Base-by-base conservation (phyloP, 257 asterid species). In the Ilex asprella region DNA sequence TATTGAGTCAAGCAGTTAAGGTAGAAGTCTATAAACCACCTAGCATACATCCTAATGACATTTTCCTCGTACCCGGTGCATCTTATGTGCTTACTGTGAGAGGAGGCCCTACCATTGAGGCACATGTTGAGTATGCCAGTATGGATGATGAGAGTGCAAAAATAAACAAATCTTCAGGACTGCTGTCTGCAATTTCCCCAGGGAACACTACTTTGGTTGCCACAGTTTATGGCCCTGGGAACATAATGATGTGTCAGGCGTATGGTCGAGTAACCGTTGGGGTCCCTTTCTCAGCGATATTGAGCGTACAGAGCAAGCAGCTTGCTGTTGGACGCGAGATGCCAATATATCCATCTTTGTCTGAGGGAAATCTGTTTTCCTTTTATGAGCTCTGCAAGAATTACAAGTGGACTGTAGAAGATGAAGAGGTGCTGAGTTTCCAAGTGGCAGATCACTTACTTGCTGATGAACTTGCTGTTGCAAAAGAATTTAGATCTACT, bases 41-140 rank as follows among this genome's bases (percentile, higher is more conserved):
- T 57, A 84, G 71, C 60, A 57, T 91, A 47, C 77, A 82, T 70
- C 96, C 98, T 57, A 52, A 75, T 54, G 78, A 84, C 61, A 75
- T 86, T 71, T 88, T 88, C 77, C 90, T 91, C 44, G 95, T 86
- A 39, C 98, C 96, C 8, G 98, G 98, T 52, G 90, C 94, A 61
- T 86, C 95, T 27, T 88, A 81, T 64, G 85, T 81, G 70, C 77
- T 91, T 62, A 67, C 82, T 55, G 88, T 88, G 35, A 69, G 72
- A 71, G 98, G 98, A 62, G 96, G 96, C 70, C 98, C 96, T 15
- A 73, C 74, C 73, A 69, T 83, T 64, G 84, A 86, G 75, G 76
- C 94, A 39, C 77, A 60, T 56, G 76, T 86, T 55, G 75, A 78
- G 78, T 91, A 64, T 67, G 73, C 81, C 59, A 76, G 85, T 70